phyloP scores from a whole-genome alignment of 176 grass and related monocot species.

The Calamus simplicifolius region DNA sequence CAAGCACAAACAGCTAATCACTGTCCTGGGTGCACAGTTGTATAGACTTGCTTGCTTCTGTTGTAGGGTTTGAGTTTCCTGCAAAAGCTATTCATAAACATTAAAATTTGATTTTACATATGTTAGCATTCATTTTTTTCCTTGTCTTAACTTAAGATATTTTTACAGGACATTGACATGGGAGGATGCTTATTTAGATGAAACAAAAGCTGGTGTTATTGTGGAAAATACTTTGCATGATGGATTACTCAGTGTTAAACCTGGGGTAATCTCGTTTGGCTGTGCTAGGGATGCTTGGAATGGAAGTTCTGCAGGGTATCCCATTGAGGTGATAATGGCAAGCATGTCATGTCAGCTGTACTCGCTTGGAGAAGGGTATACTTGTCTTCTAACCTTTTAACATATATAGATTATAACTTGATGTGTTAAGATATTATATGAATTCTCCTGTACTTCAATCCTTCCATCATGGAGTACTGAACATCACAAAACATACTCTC shows the following conservation, averaged over 20 bases:
- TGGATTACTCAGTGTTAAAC: conserved; percentile 4
- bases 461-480: too few species aligned
- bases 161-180: conserved; percentile 53
- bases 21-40: too few species aligned
- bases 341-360: conserved; percentile 39
- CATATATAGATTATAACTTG: too few species aligned
- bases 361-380: conserved; percentile 64
- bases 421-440: too few species aligned
- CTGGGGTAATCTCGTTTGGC: conserved; percentile 19
- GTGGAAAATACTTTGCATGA: conserved; percentile 9
- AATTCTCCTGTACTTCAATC: too few species aligned
- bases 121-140: neutral
- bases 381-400: neutral
- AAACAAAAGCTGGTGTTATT: conserved; percentile 1
- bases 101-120: neutral
- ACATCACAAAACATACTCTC: too few species aligned
- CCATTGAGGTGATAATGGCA: conserved; percentile 34
- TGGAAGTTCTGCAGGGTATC: conserved; percentile 21
- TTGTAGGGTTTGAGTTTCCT: too few species aligned
- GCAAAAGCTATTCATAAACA: too few species aligned
- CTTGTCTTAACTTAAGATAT: conserved; percentile 2
- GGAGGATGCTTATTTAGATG: conserved; percentile 44
- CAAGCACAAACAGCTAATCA: too few species aligned
- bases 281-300: conserved; percentile 20
- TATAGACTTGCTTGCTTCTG: too few species aligned